These are phyloP conservation scores for Lycium ferocissimum DNA, from an alignment of 257 asterid species.

Conservation along the genomic window DNA sequence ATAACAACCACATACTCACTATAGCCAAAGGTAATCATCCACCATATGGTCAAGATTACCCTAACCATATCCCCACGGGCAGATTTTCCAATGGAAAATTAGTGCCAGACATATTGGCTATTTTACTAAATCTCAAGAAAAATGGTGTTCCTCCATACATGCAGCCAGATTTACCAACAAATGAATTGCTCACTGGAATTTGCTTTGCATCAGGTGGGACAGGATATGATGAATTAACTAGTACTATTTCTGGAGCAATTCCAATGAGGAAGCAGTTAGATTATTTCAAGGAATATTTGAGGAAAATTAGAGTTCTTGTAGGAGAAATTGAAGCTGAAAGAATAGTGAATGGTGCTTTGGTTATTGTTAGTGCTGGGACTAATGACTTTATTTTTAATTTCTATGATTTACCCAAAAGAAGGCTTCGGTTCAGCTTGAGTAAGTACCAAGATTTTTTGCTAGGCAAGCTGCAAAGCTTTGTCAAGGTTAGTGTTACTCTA, in stretches of 20 bases:
- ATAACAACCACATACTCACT: slow-evolving; percentile 23
- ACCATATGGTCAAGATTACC: slow-evolving; percentile 32
- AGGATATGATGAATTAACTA: slow-evolving; percentile 30
- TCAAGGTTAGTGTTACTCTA: slow-evolving; percentile 23
- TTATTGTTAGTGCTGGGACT: slow-evolving; percentile 37
- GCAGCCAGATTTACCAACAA: slow-evolving; percentile 20
- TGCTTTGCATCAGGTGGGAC: slow-evolving; percentile 35
- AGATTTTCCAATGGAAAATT: slow-evolving; percentile 35
- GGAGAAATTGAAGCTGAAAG: slow-evolving; percentile 25
- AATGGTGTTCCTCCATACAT: slow-evolving; percentile 28
- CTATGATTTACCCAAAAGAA: slow-evolving; percentile 19
- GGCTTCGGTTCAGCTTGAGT: slow-evolving; percentile 1
- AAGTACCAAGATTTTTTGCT: slow-evolving; percentile 29
- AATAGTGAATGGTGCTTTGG: slow-evolving; percentile 29
- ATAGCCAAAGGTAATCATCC: slow-evolving; percentile 19
- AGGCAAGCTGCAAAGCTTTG: slow-evolving; percentile 22
- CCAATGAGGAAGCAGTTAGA: slow-evolving; percentile 28
- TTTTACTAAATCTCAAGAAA: slow-evolving; percentile 21
- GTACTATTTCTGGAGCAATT: slow-evolving; percentile 8
- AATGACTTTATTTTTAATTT: slow-evolving; percentile 31
- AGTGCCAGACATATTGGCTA: slow-evolving; percentile 27
- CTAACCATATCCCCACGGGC: slow-evolving; percentile 25
- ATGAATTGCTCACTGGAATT: slow-evolving; percentile 25
- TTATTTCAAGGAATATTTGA: slow-evolving; percentile 26
- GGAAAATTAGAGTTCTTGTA: background rate